Conservation (phyloP, 2,329 filamentous ascomycete species). For the Verticillium isaacii region DNA sequence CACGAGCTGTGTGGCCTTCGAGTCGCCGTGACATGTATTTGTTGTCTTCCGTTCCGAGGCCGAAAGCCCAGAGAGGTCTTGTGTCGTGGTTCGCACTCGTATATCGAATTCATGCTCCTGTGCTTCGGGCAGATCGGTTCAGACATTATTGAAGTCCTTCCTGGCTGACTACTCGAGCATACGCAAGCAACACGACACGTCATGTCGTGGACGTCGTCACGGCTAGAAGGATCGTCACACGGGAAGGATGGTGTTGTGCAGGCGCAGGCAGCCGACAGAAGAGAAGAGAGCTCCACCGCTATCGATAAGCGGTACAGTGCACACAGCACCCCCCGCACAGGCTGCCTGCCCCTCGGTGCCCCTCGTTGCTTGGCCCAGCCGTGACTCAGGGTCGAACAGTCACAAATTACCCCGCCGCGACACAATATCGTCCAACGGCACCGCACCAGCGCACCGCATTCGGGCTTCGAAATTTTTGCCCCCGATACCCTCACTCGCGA, state of each 20-base stretch:
- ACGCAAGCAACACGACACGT: no score
- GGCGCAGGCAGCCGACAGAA: no score
- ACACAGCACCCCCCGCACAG: background rate
- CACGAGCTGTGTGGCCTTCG: no score
- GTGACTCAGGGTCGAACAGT: background rate
- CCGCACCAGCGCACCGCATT: background rate
- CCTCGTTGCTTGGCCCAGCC: constrained; percentile 1
- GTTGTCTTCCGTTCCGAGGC: no score
- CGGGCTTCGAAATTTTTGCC: constrained; percentile 3
- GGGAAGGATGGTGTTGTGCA: background rate
- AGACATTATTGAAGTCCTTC: no score
- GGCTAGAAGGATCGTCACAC: background rate
- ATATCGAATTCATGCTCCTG: no score
- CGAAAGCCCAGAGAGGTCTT: no score
- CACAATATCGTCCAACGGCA: background rate
- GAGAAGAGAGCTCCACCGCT: background rate
- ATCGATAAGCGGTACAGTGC: background rate
- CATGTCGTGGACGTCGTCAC: no score
- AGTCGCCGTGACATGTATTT: no score
- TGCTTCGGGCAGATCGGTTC: no score
- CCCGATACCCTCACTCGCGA: background rate
- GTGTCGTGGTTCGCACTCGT: no score
- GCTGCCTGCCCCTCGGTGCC: background rate
- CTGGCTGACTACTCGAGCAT: no score
- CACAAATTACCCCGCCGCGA: background rate